phyloP scores from a whole-genome alignment of 495 filamentous ascomycete species.

The Choiromyces venosus region DNA sequence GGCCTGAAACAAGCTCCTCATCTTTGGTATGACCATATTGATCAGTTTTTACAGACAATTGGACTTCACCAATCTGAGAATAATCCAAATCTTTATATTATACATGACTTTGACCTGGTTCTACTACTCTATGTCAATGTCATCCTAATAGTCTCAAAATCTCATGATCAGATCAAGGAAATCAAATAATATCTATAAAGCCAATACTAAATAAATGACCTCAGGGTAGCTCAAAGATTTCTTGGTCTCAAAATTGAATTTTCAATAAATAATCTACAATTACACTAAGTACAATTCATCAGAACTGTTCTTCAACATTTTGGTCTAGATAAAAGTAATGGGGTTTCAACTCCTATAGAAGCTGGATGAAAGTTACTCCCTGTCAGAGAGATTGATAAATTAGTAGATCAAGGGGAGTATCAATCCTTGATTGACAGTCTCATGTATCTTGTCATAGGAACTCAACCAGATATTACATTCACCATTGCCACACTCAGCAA shows the following conservation, averaged over 20 bases:
- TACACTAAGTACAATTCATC: not conserved
- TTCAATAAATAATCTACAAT: no score
- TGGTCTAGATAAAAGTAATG: not conserved
- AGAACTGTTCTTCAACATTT: not conserved
- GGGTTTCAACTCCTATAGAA: not conserved
- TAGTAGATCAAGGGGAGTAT: conserved; percentile 4
- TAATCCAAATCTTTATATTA: conserved; percentile 1
- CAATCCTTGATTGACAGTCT: conserved; percentile 34
- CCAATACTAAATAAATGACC: conserved; percentile 14
- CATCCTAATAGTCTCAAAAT: no score
- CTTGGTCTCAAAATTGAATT: conserved; percentile 10
- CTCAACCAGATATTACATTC: no score
- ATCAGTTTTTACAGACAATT: not conserved
- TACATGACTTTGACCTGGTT: no score
- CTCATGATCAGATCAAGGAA: no score
- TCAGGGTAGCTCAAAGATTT: conserved; percentile 9
- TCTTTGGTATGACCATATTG: no score
- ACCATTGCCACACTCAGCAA: not conserved
- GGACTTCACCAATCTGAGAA: no score
- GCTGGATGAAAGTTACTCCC: no score
- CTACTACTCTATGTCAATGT: conserved; percentile 19
- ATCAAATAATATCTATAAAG: not conserved
- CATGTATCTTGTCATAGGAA: conserved; percentile 34
- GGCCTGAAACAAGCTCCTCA: no score
- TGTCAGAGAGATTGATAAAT: not conserved